Conservation (phyloP, 352 stramenopile species). For the Globisporangium emineosum region DNA sequence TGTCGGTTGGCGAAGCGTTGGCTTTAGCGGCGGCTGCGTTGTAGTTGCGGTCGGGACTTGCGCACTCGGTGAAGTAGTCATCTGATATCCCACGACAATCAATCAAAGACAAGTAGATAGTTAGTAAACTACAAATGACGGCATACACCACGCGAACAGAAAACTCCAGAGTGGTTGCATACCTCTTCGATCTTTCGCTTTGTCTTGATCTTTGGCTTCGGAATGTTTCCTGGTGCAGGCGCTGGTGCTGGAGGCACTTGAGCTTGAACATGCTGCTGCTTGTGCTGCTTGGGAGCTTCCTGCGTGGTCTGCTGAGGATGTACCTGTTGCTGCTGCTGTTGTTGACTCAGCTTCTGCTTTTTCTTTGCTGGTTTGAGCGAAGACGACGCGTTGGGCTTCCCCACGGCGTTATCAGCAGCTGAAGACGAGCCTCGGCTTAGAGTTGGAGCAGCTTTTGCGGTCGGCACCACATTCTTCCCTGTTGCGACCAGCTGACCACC, state of each 20-base stretch:
- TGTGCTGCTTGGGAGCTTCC: not conserved
- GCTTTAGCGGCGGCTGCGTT: not conserved
- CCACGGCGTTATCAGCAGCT: not conserved
- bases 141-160: too few relatives aligned
- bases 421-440: not conserved
- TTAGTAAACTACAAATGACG: too few relatives aligned
- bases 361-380: constrained; percentile 9
- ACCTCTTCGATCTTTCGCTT: constrained; percentile 8
- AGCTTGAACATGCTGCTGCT: not conserved
- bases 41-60: not conserved
- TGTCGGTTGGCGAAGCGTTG: not conserved
- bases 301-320: not conserved
- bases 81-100: not conserved
- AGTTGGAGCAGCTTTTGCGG: not conserved
- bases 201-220: constrained; percentile 4
- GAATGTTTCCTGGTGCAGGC: not conserved
- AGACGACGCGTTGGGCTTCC: not conserved
- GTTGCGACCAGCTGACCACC: not conserved
- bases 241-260: not conserved
- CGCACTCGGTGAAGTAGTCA: not conserved
- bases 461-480: not conserved
- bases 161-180: not conserved
- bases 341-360: not conserved
- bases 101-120: not conserved
- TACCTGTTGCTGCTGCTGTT: not conserved